Base-by-base conservation (phyloP, 1,284 basidiomycete species). In the Papiliotrema laurentii region DNA sequence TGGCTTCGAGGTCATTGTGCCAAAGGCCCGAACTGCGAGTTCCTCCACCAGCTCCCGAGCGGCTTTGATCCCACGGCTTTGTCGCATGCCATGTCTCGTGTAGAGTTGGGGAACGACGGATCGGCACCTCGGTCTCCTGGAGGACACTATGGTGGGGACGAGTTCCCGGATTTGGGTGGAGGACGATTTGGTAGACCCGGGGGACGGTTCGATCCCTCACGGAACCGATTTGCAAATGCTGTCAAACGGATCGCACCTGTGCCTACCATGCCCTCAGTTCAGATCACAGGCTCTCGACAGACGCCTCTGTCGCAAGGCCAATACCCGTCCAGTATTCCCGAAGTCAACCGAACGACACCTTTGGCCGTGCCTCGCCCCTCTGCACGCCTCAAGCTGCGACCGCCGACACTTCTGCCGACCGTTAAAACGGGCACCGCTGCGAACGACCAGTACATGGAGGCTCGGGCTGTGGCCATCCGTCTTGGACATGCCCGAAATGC, bases 1-100 rank as follows among this genome's bases (percentile, higher is more conserved):
- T 99, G 94, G 94, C 80, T 99, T 35, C 82, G 92, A 43, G 94
- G 94, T 4, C 92, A 91, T 49, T 97, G 92, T 67, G 88, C 90
- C 38, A 97, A 97, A 72, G 86, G 90, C 44, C 91, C 94, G 51
- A 83, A 80, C 56, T 74, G 71, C 71, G 70, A 71, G 70, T 94
- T 94, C 72, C 73, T 94, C 63, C 90, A 94, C 65, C 87, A 88
- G 63, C 77, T 94, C 2, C 90, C 90, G 1, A 84, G 58, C 47
- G 84, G 69, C 49, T 63, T 76, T 38, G 74, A 75, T 45, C 64
- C 73, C 3, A 49, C 55, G 37, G 62, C 61, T 3, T 57, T 76
- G 37, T 83, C 82, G 43, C 77, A 78, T 38, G 84, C 85, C n/a
- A 83, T 91, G 76, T 76, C 81, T 0, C 80, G 83, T 14, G 79